These are phyloP conservation scores for Scopulariopsis brevicaulis DNA, from an alignment of 2,329 filamentous ascomycete genomes.

Conservation along the genomic window DNA sequence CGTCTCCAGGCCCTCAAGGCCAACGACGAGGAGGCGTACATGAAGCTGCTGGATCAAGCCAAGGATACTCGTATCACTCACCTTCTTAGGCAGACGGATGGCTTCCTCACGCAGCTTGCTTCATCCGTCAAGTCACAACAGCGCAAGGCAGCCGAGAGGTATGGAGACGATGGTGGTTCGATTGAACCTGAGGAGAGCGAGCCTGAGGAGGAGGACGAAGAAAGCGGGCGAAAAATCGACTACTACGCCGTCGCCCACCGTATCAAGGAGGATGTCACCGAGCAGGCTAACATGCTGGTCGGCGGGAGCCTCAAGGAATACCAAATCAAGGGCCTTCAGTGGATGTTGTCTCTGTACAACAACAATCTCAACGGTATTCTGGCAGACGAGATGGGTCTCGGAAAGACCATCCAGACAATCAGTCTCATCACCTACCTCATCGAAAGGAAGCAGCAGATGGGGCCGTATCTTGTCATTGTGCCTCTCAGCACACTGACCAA, in stretches of 20 bases:
- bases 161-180: constrained; percentile 50
- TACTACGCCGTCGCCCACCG: constrained; percentile 98
- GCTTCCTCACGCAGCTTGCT: constrained; percentile 91
- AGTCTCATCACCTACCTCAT: constrained; percentile 95
- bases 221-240: constrained; percentile 73
- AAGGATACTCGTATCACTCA: constrained; percentile 99
- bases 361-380: constrained; percentile 99
- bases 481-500: constrained; percentile 95
- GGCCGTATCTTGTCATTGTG: constrained; percentile 93
- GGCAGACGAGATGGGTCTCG: constrained; percentile 98
- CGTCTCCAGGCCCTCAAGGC: constrained; percentile 98
- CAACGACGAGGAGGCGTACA: constrained; percentile 97
- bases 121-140: constrained; percentile 92
- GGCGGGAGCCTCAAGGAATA: constrained; percentile 94
- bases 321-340: constrained; percentile 95
- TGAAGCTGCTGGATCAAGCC: constrained; percentile 94
- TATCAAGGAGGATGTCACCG: constrained; percentile 80
- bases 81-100: constrained; percentile 90
- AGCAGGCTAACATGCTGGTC: constrained; percentile 76
- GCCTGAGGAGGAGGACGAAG: constrained; percentile 55
- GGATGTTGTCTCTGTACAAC: constrained; percentile 99
- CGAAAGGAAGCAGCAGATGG: constrained; percentile 83
- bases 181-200: constrained; percentile 47
- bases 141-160: constrained; percentile 67
- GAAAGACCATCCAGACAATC: constrained; percentile 98